These are phyloP conservation scores for Penicillium roqueforti DNA, from an alignment of 495 filamentous ascomycete species.

Conservation along the genomic window DNA sequence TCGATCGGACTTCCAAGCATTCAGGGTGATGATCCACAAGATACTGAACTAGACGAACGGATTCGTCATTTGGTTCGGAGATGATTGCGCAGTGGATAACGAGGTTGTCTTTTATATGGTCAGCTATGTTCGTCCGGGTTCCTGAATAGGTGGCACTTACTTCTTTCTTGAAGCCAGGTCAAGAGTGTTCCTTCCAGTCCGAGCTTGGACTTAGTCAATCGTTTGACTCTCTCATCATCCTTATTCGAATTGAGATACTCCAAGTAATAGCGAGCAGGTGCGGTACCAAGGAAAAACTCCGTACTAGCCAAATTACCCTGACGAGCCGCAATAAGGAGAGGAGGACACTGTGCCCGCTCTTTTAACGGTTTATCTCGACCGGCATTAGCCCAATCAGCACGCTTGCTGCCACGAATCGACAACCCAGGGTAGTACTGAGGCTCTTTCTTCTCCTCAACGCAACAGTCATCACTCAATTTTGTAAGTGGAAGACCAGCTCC, in stretches of 20 bases:
- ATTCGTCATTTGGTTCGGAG: conserved; percentile 33
- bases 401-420: conserved; percentile 68
- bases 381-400: conserved; percentile 57
- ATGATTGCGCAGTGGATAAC: conserved; percentile 64
- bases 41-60: conserved; percentile 55
- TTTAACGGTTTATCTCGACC: conserved; percentile 33
- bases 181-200: conserved; percentile 57
- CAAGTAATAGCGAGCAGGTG: conserved; percentile 56
- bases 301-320: conserved; percentile 54
- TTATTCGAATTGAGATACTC: conserved; percentile 57
- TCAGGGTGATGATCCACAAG: conserved; percentile 54
- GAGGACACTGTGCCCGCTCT: conserved; percentile 35
- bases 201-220: conserved; percentile 35
- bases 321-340: conserved; percentile 55
- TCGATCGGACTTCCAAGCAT: conserved; percentile 55
- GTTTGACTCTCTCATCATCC: conserved; percentile 49
- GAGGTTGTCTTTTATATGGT: conserved; percentile 46
- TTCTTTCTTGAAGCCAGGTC: conserved; percentile 56
- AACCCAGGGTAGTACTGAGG: conserved; percentile 67
- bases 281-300: conserved; percentile 67
- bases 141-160: conserved; percentile 22
- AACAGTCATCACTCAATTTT: conserved; percentile 55
- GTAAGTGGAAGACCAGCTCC: conserved; percentile 63
- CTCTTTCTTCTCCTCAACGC: conserved; percentile 52
- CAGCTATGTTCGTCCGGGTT: neutral